A percentile compares a stretch with the other conserved stretches of the same genome.
Conservation (phyloP, 768 basidiomycete genomes). For the Suillus decipiens region DNA sequence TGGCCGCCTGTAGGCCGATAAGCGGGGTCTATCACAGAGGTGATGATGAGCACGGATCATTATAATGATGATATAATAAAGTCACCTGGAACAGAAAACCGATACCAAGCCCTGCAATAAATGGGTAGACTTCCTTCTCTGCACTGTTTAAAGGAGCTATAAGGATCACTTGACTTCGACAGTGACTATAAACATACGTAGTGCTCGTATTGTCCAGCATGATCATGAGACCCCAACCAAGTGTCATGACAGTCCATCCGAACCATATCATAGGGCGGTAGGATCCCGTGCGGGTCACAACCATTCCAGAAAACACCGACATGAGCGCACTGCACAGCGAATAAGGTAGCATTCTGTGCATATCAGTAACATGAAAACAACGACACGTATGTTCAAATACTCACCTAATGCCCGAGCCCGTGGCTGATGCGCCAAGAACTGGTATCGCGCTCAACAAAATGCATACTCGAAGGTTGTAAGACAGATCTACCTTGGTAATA, state of each 20-base stretch:
- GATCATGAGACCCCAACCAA: constrained; percentile 40
- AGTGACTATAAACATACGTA: constrained; percentile 20
- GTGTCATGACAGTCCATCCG: constrained; percentile 29
- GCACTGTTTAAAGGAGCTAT: constrained; percentile 22
- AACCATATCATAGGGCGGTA: constrained; percentile 37
- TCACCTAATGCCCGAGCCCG: constrained; percentile 33
- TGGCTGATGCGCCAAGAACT: constrained; percentile 41
- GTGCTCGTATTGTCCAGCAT: constrained; percentile 36
- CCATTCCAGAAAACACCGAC: constrained; percentile 27
- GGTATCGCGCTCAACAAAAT: not conserved
- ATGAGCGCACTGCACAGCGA: constrained; percentile 28
- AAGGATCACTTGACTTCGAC: not conserved
- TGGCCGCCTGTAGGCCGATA: constrained; percentile 43
- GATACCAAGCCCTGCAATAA: constrained; percentile 34
- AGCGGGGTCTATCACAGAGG: constrained; percentile 27
- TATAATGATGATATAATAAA: not conserved
- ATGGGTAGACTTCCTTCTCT: constrained; percentile 32
- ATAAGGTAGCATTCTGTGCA: constrained; percentile 37
- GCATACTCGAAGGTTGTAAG: not conserved
- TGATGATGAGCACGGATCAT: not conserved
- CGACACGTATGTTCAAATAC: not conserved
- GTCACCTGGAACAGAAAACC: constrained; percentile 38
- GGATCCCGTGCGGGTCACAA: constrained; percentile 28
- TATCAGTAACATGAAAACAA: not conserved
- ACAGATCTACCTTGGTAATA: constrained; percentile 37